Base-by-base conservation (phyloP, 2,329 filamentous ascomycete genomes). In the Paecilomyces sp. region DNA sequence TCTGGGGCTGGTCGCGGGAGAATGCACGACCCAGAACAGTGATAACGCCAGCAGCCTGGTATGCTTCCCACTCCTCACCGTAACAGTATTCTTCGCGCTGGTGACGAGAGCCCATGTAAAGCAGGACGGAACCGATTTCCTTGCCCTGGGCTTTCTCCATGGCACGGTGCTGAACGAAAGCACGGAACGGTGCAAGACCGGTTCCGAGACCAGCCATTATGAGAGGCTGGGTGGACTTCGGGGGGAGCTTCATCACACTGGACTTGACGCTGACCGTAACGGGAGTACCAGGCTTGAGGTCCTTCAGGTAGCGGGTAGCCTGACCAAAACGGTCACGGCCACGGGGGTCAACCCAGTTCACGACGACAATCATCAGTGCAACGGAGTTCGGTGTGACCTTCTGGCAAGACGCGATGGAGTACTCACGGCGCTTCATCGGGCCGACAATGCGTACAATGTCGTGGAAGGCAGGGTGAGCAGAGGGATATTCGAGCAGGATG, bases 181-280 rank as follows among this genome's bases (percentile, higher is more conserved):
- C 94, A 65, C 94, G 91, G 91, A 99, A 99, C n/a, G 94, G 94
- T 1, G 94, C 94, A 24, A 99, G 88, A 72, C 94, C 94, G 0
- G 94, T 99, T 64, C 94, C 94, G n/a, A 97, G 88, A 75, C 94
- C 94, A 9, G 94, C 94, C 93, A 99, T 97, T 82, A 99, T 97
- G 72, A 99, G 87, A 50, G 94, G 94, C 55, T 93, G 91, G 41
- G 91, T 94, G 67, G 92, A 88, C 73, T 87, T 88, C 62, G 84
- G 79, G 4, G 94, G 94, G n/a, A 99, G 85, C 80, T 97, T 99
- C 94, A 99, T 99, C 66, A 97, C 94, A 25, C 92, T 97, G 0
- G 94, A 91, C 82, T 99, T 99, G 74, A 99, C 92, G 34, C 90
- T 96, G 60, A 91, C 94, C 2, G 92, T 96, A 64, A 99, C 86